Conservation (phyloP, 305 asterid genomes). For the Coffea humblotiana region DNA sequence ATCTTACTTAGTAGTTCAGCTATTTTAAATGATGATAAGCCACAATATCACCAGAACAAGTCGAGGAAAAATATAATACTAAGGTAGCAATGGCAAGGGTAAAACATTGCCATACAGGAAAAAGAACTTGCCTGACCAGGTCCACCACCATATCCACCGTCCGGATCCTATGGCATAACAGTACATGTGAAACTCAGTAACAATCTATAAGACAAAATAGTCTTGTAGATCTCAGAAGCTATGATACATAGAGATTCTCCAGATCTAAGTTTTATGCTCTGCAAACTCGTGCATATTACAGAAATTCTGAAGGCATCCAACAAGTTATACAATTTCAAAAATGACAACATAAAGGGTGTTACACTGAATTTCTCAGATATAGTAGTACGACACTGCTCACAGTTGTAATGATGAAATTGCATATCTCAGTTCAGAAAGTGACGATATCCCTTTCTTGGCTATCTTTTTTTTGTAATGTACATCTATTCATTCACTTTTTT, state of each 20-base stretch:
- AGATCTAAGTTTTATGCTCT: not conserved
- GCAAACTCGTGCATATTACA: slow-evolving; percentile 1
- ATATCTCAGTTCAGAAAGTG: too few relatives aligned
- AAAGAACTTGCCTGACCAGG: slow-evolving; percentile 81
- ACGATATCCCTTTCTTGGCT: too few relatives aligned
- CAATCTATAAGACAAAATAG: not conserved
- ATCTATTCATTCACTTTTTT: too few relatives aligned
- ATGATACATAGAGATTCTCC: not conserved
- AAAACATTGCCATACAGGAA: slow-evolving; percentile 14
- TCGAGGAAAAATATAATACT: not conserved
- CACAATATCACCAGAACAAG: not conserved
- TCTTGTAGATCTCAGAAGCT: not conserved
- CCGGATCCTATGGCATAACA: slow-evolving; percentile 53
- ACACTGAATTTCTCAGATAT: too few relatives aligned
- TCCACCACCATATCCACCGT: slow-evolving; percentile 99
- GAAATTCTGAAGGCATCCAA: not conserved
- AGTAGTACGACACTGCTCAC: too few relatives aligned
- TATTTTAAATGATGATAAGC: slow-evolving; percentile 15
- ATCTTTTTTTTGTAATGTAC: too few relatives aligned
- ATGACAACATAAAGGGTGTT: not conserved
- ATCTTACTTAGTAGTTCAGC: not conserved
- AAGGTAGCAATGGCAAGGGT: not conserved
- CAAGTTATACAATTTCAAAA: not conserved
- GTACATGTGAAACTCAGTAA: not conserved
- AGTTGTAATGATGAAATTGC: too few relatives aligned